Conservation (phyloP, 352 stramenopile genomes). For the Thalassiosira pacifica region DNA sequence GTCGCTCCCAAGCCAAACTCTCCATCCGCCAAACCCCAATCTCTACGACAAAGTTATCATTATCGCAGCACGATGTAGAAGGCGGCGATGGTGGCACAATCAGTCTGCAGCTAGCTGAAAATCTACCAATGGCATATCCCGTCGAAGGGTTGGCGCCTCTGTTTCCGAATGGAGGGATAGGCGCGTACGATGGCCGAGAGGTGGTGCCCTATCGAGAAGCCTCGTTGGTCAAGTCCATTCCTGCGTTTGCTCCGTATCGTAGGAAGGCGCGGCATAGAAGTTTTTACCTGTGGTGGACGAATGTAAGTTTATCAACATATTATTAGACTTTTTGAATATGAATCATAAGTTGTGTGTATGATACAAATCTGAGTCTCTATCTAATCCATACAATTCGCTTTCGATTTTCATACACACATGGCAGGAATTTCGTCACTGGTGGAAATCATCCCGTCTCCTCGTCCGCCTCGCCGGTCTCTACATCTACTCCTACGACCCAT, state of each 20-base stretch:
- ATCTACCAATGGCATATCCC: slow-evolving; percentile 29
- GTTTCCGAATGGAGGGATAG: slow-evolving; percentile 46
- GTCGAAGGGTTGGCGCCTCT: slow-evolving; percentile 57
- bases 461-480: slow-evolving; percentile 70
- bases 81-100: background rate
- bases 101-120: background rate
- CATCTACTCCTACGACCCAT: slow-evolving; percentile 58
- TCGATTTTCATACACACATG: too few species aligned
- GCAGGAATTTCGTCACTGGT: slow-evolving; percentile 84
- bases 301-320: slow-evolving; percentile 56
- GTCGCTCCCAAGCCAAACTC: slow-evolving; percentile 20
- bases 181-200: slow-evolving; percentile 29
- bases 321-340: background rate
- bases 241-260: slow-evolving; percentile 55
- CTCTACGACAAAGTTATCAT: background rate
- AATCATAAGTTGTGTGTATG: background rate
- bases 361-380: background rate
- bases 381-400: background rate
- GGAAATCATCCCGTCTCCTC: slow-evolving; percentile 80
- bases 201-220: slow-evolving; percentile 49
- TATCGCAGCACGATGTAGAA: slow-evolving; percentile 7
- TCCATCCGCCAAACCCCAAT: slow-evolving; percentile 10
- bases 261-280: slow-evolving; percentile 60
- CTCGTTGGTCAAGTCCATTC: slow-evolving; percentile 55
- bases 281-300: slow-evolving; percentile 68